Evolutionary conservation across 2,329 filamentous ascomycete species (phyloP), one percentile per base, ranked within the genome.

Genomic region (Colletotrichum chlorophyti): DNA sequence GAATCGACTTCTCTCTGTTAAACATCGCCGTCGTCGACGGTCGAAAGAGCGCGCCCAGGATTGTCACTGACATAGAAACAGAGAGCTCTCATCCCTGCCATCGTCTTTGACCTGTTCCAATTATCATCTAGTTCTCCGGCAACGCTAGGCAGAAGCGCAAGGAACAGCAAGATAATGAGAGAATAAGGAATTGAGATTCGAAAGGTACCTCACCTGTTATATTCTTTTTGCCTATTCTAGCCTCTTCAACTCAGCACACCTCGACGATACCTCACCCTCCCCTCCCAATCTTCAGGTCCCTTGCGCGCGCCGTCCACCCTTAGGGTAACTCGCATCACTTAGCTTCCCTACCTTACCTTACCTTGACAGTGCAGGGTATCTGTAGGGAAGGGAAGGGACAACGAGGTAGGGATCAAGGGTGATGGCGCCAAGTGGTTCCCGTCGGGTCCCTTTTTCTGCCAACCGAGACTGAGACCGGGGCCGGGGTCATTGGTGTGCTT

Each of bases 1-100:
- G 15, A 40, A 40, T 48, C 49, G 43, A 59, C 43, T 42, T 49
- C 14, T 40, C 21, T 29, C 14, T 10, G n/a, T n/a, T n/a, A n/a
- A n/a, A n/a, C n/a, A n/a, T n/a, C n/a, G n/a, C n/a, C n/a, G n/a
- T n/a, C n/a, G n/a, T n/a, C n/a, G n/a, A n/a, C n/a, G n/a, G n/a
- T n/a, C n/a, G n/a, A n/a, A n/a, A n/a, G n/a, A n/a, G n/a, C n/a
- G n/a, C n/a, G n/a, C n/a, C n/a, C n/a, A n/a, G n/a, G n/a, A n/a
- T n/a, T n/a, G n/a, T 26, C 9, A 34, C 43, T 17, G 31, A 23
- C 31, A 23, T 23, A 17, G 23, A 49, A 35, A 35, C 55, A 42
- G 43, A 40, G 19, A 45, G 51, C 55, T 49, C n/a, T 31, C 51
- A 59, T 59, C 55, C 55, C 55, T 59, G 50, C 37, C 27, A 55